Evolutionary conservation across 805 yeast genomes (phyloP), one percentile per base, ranked within the genome.

Genomic region (Jamesozyma piceae): DNA sequence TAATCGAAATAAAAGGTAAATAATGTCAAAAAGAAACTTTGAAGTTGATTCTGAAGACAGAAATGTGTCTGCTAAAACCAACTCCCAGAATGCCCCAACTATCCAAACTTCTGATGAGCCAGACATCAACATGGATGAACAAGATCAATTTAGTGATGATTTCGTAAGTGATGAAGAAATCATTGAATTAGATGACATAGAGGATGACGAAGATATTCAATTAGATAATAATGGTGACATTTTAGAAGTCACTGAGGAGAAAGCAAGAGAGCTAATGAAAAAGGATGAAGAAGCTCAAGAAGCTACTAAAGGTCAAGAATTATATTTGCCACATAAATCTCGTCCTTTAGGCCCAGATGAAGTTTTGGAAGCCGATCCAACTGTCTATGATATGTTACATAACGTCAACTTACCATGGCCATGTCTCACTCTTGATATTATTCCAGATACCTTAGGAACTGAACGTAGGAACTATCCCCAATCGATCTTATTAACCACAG

Each of bases 401-500:
- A 85, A 84, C 54, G 86, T 90, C 46, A 85, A 85, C 62, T 68
- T 90, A 64, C 94, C 95, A 54, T 92, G 97, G 97, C 97, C 98
- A 11, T 88, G 97, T 66, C 67, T 92, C 59, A 87, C 97, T 3
- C 71, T 92, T 46, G 97, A 90, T 58, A 68, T 92, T 18, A 66
- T 92, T 41, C 95, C 95, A 5, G 98, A 92, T 60, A 69, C 71
- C 41, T 69, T 85, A 46, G 98, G 98, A 10, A 69, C 75, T 39
- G 97, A 88, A 63, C 81, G 98, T 68, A 77, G 95, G 66, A 73
- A 74, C 35, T 92, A 78, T 57, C 98, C 98, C 3, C 95, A 94
- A 34, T 73, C 92, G 2, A 69, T 88, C 55, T 84, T 85, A 57
- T 63, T 89, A 44, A 78, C 94, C 11, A 84, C 97, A 2, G 97